A percentile compares a stretch with the other conserved stretches of the same genome.
Conservation (phyloP, 306 rosid genomes). For the Trichosanthes truncata region DNA sequence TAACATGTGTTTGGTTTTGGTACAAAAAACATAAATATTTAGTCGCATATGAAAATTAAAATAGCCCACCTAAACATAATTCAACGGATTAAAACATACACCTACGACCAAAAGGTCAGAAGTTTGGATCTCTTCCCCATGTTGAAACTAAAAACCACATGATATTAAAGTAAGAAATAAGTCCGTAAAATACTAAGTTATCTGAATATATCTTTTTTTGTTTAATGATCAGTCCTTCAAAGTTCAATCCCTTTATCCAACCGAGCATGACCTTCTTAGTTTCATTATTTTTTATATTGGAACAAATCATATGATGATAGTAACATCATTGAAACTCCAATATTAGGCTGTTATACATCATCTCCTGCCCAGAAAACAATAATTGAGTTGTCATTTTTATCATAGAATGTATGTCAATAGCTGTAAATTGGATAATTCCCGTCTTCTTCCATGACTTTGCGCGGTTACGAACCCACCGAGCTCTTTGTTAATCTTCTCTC, state of each 20-base stretch:
- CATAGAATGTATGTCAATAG: background rate
- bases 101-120: background rate
- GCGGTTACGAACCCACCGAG: background rate
- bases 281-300: background rate
- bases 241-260: background rate
- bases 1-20: background rate
- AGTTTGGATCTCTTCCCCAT: slow-evolving; percentile 52
- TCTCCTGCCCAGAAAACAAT: background rate
- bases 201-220: background rate
- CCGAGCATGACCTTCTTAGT: background rate
- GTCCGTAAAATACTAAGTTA: background rate
- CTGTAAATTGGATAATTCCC: background rate
- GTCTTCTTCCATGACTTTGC: background rate
- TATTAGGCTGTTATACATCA: background rate
- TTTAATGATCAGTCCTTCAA: background rate
- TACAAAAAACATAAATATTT: background rate
- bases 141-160: no score
- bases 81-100: no score
- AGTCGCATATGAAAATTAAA: background rate
- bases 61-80: background rate
- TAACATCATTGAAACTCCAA: background rate
- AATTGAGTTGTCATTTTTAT: background rate
- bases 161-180: no score
- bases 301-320: background rate
- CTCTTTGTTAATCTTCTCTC: background rate